A percentile compares a stretch with the other conserved stretches of the same genome.
Evolutionary conservation across 2,329 filamentous ascomycete species (phyloP).

Genomic region (Scolecobasidium constrictum): DNA sequence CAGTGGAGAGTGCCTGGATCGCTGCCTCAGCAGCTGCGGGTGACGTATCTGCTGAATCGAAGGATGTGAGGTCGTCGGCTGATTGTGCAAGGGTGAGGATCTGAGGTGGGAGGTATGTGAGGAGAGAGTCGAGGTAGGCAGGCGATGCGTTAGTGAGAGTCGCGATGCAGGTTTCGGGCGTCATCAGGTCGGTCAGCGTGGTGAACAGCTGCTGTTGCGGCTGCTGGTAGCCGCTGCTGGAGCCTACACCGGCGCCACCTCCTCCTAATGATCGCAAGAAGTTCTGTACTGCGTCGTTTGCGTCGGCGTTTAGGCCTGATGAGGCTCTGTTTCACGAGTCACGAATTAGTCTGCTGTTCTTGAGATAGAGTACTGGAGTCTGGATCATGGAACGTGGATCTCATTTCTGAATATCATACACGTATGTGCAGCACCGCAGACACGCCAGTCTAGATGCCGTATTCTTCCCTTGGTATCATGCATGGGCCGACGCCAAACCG

Average conservation of each 20-base stretch:
- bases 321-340: background rate
- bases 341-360: background rate
- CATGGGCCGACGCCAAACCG: background rate
- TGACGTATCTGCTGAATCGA: conserved; percentile 48
- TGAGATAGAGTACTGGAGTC: too few relatives aligned
- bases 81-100: conserved; percentile 69
- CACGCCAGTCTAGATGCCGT: background rate
- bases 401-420: conserved; percentile 6
- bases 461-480: conserved; percentile 3
- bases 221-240: conserved; percentile 27
- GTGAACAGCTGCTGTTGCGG: conserved; percentile 56
- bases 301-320: conserved; percentile 44
- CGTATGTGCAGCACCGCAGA: conserved; percentile 1
- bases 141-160: conserved; percentile 58
- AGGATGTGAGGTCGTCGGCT: conserved; percentile 43
- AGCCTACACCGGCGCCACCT: conserved; percentile 37
- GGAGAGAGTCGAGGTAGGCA: conserved; percentile 59
- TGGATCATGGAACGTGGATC: too few relatives aligned
- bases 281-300: conserved; percentile 71
- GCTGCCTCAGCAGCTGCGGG: conserved; percentile 59
- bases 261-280: conserved; percentile 68
- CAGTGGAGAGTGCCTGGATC: conserved; percentile 58
- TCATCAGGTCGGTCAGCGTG: conserved; percentile 75
- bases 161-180: conserved; percentile 65
- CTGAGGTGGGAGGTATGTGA: conserved; percentile 61